Evolutionary conservation across 2,329 filamentous ascomycete species (phyloP).

Genomic region (Amauroascus niger): DNA sequence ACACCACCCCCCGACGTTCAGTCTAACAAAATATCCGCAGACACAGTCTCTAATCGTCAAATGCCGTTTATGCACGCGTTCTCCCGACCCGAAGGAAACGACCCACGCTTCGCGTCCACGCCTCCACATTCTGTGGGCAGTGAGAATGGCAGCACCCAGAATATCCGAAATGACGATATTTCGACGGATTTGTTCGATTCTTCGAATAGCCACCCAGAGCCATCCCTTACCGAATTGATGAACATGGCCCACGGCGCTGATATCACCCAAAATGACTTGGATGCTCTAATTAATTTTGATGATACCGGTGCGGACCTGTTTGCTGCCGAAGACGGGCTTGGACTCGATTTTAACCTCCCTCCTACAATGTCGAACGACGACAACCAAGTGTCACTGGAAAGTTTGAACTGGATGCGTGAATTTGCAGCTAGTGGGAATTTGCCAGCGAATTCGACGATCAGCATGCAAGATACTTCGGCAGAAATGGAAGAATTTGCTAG

Average conservation of each 20-base stretch:
- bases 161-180: conserved; percentile 10
- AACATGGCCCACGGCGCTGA: conserved; percentile 38
- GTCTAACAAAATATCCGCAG: conserved; percentile 32
- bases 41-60: conserved; percentile 28
- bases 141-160: conserved; percentile 30
- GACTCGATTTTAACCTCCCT: conserved; percentile 11
- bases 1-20: conserved; percentile 36
- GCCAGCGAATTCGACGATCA: not conserved
- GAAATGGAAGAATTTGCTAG: not conserved
- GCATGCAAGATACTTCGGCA: not conserved
- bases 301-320: conserved; percentile 33
- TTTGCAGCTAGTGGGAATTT: conserved; percentile 4
- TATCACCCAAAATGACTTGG: conserved; percentile 39
- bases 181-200: conserved; percentile 9
- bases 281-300: conserved; percentile 40
- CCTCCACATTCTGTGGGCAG: conserved; percentile 36
- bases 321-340: conserved; percentile 23
- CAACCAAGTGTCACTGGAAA: conserved; percentile 18
- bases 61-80: conserved; percentile 15
- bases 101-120: conserved; percentile 30
- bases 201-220: conserved; percentile 18
- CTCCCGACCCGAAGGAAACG: conserved; percentile 20
- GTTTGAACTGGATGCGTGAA: conserved; percentile 15
- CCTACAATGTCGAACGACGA: conserved; percentile 17
- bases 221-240: conserved; percentile 35